These are phyloP conservation scores for Viola odorata DNA, from an alignment of 345 rosid species.

Conservation along the genomic window DNA sequence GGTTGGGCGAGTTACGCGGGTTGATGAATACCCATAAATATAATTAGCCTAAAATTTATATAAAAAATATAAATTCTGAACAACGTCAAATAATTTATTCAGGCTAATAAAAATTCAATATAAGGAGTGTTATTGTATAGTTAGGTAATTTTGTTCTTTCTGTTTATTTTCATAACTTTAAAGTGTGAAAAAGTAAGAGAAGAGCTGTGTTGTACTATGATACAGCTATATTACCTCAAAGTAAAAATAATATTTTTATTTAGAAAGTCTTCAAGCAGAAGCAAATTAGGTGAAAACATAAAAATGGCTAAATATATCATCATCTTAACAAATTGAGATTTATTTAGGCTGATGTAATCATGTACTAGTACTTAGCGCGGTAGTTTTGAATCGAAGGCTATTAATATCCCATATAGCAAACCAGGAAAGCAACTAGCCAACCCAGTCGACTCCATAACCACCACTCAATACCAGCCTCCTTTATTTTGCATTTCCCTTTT, in stretches of 20 bases:
- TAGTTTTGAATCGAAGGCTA: slow-evolving; percentile 32
- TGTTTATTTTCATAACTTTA: too few species aligned
- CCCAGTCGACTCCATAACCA: slow-evolving; percentile 30
- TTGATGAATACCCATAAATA: too few species aligned
- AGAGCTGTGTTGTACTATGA: neutral
- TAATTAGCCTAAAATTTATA: too few species aligned
- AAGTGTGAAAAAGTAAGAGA: too few species aligned
- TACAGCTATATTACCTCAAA: neutral
- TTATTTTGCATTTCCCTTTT: neutral
- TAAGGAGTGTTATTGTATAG: neutral
- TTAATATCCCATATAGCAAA: slow-evolving; percentile 16
- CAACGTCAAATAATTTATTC: too few species aligned
- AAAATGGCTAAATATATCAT: neutral
- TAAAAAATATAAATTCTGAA: too few species aligned
- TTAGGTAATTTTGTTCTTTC: too few species aligned
- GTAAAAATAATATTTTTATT: too few species aligned
- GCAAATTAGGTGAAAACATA: slow-evolving; percentile 19
- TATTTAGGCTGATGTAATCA: neutral
- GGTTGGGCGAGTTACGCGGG: too few species aligned
- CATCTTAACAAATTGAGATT: neutral
- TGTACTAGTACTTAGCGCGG: slow-evolving; percentile 37
- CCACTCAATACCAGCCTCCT: neutral
- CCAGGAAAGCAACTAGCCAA: slow-evolving; percentile 16
- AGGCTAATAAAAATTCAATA: too few species aligned
- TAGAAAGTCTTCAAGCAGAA: slow-evolving; percentile 1